Conservation (phyloP, 106 monocot species). For the Narthecium ossifragum region DNA sequence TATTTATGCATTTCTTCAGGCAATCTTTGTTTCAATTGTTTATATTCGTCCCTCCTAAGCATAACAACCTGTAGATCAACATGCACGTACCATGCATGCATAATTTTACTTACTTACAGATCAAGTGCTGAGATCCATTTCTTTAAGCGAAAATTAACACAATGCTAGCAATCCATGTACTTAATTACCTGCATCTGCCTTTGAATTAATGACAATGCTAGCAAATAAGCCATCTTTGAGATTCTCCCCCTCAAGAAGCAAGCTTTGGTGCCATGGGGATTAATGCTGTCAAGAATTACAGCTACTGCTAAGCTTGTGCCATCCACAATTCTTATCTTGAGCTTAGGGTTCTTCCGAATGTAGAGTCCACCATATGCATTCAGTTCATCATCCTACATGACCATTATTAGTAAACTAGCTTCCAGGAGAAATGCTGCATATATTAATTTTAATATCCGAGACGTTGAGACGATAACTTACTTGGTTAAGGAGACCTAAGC, state of each 20-base stretch:
- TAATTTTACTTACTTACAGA: too few relatives aligned
- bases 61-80: slow-evolving; percentile 26
- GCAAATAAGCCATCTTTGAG: slow-evolving; percentile 23
- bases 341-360: slow-evolving; percentile 20
- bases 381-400: slow-evolving; percentile 27
- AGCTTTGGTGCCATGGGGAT: slow-evolving; percentile 22
- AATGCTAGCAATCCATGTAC: not conserved
- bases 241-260: slow-evolving; percentile 23
- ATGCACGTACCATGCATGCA: not conserved
- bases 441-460: not conserved
- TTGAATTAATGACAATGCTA: slow-evolving; percentile 22
- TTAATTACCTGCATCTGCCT: slow-evolving; percentile 24
- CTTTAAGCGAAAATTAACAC: not conserved
- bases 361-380: slow-evolving; percentile 34
- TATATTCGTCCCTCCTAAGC: slow-evolving; percentile 20
- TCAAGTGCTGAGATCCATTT: too few relatives aligned
- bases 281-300: slow-evolving; percentile 25
- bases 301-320: slow-evolving; percentile 51
- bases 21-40: slow-evolving; percentile 34
- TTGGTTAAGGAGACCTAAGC: slow-evolving; percentile 69
- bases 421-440: not conserved
- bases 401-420: not conserved
- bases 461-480: slow-evolving; percentile 18
- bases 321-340: slow-evolving; percentile 37
- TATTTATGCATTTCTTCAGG: slow-evolving; percentile 18